These are phyloP conservation scores for Danielozyma ontarioensis DNA, from an alignment of 805 yeast genomes.

Conservation along the genomic window DNA sequence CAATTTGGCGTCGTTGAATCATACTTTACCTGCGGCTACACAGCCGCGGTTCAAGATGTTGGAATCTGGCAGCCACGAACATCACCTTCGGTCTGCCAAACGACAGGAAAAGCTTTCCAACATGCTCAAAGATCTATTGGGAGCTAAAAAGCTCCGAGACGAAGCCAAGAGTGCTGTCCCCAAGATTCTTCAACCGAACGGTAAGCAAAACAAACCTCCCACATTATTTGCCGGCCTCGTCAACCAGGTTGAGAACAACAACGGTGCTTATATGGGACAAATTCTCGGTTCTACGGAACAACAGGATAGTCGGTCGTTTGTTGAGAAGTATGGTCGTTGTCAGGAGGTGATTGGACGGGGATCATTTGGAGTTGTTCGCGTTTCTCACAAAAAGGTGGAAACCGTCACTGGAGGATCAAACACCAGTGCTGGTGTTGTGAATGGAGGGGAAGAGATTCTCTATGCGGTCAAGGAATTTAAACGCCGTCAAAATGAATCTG, in stretches of 20 bases:
- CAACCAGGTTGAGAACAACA: conserved; percentile 46
- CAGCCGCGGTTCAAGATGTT: conserved; percentile 48
- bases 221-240: conserved; percentile 66
- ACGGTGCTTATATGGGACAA: conserved; percentile 7
- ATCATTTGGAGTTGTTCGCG: conserved; percentile 88
- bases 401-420: conserved; percentile 3
- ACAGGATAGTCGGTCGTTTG: conserved; percentile 54
- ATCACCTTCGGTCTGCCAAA: conserved; percentile 67
- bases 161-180: conserved; percentile 75
- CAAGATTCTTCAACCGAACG: conserved; percentile 40
- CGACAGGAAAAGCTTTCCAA: conserved; percentile 72
- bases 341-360: conserved; percentile 94
- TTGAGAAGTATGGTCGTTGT: conserved; percentile 88
- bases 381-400: conserved; percentile 64
- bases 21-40: conserved; percentile 4
- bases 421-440: conserved; percentile 5
- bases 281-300: conserved; percentile 5
- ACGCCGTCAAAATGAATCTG: conserved; percentile 53
- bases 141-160: conserved; percentile 63
- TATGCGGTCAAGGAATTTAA: conserved; percentile 89
- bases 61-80: conserved; percentile 77
- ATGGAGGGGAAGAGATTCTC: conserved; percentile 40
- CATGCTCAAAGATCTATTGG: conserved; percentile 73
- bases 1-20: conserved; percentile 7
- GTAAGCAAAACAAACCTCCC: conserved; percentile 46